These are phyloP conservation scores for Saturnispora bothae DNA, from an alignment of 805 yeast genomes.

Conservation along the genomic window DNA sequence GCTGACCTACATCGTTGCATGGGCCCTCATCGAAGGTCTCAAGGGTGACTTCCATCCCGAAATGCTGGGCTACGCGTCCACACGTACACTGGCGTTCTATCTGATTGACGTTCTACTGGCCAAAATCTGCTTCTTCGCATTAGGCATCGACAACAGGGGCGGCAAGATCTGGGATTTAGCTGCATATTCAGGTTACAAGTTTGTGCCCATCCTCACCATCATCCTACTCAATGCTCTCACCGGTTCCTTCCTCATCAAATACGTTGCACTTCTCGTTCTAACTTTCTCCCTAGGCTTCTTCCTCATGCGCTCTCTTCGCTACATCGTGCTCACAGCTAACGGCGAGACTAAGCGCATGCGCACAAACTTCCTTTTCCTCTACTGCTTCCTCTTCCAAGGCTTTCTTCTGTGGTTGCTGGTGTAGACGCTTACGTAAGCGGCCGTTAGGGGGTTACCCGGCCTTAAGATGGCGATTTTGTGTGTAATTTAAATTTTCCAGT, in stretches of 20 bases:
- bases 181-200: conserved; percentile 90
- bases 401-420: conserved; percentile 63
- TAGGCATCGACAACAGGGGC: conserved; percentile 53
- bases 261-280: conserved; percentile 32
- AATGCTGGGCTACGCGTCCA: conserved; percentile 74
- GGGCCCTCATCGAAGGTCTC: conserved; percentile 79
- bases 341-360: conserved; percentile 63
- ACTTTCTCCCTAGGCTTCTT: conserved; percentile 52
- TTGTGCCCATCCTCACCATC: conserved; percentile 62
- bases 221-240: conserved; percentile 36
- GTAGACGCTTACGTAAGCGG: not conserved
- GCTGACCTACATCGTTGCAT: conserved; percentile 72
- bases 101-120: conserved; percentile 65
- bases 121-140: conserved; percentile 72
- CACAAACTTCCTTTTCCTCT: conserved; percentile 76
- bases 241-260: conserved; percentile 25
- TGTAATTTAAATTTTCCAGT: not conserved
- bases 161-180: conserved; percentile 61
- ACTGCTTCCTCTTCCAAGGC: conserved; percentile 75
- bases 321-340: conserved; percentile 55
- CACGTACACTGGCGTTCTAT: conserved; percentile 77
- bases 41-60: conserved; percentile 90
- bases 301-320: conserved; percentile 58
- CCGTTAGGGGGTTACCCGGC: conserved; percentile 5
- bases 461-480: not conserved